Conservation (phyloP, 1,284 basidiomycete species). For the Heterobasidion parviporum region DNA sequence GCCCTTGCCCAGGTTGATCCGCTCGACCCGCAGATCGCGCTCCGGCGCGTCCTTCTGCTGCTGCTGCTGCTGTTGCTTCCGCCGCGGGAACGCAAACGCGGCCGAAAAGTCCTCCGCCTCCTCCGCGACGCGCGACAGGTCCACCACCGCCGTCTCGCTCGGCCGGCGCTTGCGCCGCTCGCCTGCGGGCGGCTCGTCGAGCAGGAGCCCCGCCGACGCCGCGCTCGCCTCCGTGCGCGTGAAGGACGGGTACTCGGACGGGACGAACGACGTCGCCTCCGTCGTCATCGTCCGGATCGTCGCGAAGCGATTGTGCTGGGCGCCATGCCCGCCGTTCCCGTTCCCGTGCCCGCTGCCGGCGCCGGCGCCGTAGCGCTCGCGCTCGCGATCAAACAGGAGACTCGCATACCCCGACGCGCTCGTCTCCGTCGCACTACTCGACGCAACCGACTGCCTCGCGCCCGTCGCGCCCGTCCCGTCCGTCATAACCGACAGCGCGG, state of each 20-base stretch:
- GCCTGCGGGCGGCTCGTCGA: constrained; percentile 9
- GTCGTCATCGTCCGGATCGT: constrained; percentile 72
- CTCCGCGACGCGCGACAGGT: constrained; percentile 62
- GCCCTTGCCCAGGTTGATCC: constrained; percentile 60
- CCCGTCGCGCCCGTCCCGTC: neutral
- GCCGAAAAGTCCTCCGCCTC: constrained; percentile 58
- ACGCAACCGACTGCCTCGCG: constrained; percentile 22
- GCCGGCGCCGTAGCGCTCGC: constrained; percentile 23
- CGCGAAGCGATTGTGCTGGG: constrained; percentile 33
- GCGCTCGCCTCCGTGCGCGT: constrained; percentile 52
- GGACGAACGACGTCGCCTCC: constrained; percentile 56
- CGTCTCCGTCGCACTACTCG: constrained; percentile 44
- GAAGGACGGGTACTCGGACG: constrained; percentile 49
- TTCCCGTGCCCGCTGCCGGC: constrained; percentile 27
- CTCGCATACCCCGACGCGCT: constrained; percentile 49
- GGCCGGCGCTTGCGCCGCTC: constrained; percentile 44
- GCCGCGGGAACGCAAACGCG: constrained; percentile 34
- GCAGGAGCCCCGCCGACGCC: constrained; percentile 35
- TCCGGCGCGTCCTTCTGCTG: constrained; percentile 21
- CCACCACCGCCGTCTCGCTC: constrained; percentile 51
- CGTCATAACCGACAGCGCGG: constrained; percentile 10
- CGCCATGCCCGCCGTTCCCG: neutral
- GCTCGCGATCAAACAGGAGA: constrained; percentile 30
- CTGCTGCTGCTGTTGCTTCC: constrained; percentile 17
- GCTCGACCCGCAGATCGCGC: constrained; percentile 16